A percentile compares a stretch with the other conserved stretches of the same genome.
phyloP scores from a whole-genome alignment of 768 basidiomycete species.

The Russula virescens region DNA sequence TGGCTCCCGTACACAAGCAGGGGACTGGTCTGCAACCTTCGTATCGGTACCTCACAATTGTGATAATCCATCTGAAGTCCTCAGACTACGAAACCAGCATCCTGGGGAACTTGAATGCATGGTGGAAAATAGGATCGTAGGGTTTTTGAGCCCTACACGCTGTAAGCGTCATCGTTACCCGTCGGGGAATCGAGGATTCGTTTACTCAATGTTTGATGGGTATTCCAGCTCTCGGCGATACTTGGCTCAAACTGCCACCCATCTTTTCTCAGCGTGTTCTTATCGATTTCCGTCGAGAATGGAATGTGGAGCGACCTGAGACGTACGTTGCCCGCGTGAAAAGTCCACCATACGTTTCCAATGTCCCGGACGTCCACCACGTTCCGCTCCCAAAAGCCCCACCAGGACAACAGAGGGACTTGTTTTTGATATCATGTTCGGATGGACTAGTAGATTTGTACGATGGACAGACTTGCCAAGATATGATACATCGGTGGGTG shows the following conservation, averaged over 20 bases:
- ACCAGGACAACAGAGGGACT: constrained; percentile 24
- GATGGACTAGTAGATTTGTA: constrained; percentile 44
- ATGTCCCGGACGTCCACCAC: constrained; percentile 38
- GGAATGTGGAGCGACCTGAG: constrained; percentile 31
- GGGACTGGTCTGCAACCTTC: constrained; percentile 54
- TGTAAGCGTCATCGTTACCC: constrained; percentile 41
- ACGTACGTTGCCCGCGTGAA: constrained; percentile 34
- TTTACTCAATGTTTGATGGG: background rate
- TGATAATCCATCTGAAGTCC: constrained; percentile 58
- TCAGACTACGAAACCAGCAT: constrained; percentile 57
- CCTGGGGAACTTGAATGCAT: constrained; percentile 67
- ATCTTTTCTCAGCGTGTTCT: constrained; percentile 33
- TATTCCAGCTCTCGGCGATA: constrained; percentile 33
- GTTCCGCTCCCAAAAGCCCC: constrained; percentile 27
- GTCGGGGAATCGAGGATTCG: background rate
- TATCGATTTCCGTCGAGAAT: constrained; percentile 33
- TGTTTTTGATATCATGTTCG: constrained; percentile 39
- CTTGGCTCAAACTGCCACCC: constrained; percentile 35
- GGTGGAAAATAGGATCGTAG: constrained; percentile 60
- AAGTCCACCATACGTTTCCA: constrained; percentile 45
- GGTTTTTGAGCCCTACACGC: constrained; percentile 71
- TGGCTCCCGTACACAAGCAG: constrained; percentile 44
- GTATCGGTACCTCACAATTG: constrained; percentile 69
- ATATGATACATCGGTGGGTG: constrained; percentile 35
- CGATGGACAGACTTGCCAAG: constrained; percentile 29